Conservation (phyloP, 805 yeast genomes). For the Lipomyces kockii region DNA sequence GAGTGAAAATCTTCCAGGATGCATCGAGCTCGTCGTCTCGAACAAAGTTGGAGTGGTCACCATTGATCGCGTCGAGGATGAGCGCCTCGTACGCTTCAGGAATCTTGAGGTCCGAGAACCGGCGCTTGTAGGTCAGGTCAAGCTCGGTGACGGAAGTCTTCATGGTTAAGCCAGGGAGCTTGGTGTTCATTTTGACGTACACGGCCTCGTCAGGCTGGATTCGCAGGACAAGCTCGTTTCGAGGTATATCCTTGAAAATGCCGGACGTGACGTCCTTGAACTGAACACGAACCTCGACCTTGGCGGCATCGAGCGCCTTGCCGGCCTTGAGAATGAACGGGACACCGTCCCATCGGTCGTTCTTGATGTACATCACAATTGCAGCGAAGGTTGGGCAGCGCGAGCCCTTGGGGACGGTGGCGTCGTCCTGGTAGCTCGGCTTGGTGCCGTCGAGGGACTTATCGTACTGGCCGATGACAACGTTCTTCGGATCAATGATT, state of each 20-base stretch:
- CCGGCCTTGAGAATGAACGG: conserved; percentile 97
- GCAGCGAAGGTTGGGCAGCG: conserved; percentile 95
- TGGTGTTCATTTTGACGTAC: conserved; percentile 89
- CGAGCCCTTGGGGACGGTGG: conserved; percentile 78
- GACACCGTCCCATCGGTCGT: conserved; percentile 98
- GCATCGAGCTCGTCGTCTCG: conserved; percentile 96
- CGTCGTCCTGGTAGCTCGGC: conserved; percentile 92
- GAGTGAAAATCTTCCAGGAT: conserved; percentile 93
- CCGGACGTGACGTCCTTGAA: conserved; percentile 85
- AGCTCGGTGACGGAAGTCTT: conserved; percentile 84
- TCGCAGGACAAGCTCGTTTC: conserved; percentile 92
- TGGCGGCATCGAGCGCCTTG: conserved; percentile 87
- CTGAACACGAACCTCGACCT: conserved; percentile 94
- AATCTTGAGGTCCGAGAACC: conserved; percentile 88
- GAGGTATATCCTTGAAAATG: conserved; percentile 75
- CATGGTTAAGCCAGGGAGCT: conserved; percentile 88
- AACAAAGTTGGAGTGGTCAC: conserved; percentile 96
- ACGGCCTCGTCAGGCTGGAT: conserved; percentile 95
- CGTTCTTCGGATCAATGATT: conserved; percentile 65
- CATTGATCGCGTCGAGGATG: conserved; percentile 85
- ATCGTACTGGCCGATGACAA: conserved; percentile 85
- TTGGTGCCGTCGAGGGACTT: conserved; percentile 83
- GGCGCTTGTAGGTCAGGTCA: conserved; percentile 79
- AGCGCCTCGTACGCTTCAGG: conserved; percentile 98
- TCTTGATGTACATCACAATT: conserved; percentile 71